Base-by-base conservation (phyloP, 139 green algal species). In the Diplosphaera chodatii region DNA sequence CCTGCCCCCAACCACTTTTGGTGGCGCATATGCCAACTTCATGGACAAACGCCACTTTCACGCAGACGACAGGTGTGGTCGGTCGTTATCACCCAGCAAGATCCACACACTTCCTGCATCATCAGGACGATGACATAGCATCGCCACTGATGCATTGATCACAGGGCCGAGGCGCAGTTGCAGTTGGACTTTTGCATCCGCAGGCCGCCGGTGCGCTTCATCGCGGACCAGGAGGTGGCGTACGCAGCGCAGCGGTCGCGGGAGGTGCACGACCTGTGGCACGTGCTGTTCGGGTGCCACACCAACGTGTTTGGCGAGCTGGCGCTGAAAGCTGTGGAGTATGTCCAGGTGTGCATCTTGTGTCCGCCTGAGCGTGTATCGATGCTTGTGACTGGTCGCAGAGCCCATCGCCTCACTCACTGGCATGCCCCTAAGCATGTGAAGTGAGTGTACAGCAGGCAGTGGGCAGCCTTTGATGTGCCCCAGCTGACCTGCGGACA, bases 191-290 rank as follows among this genome's bases (percentile, higher is more conserved):
- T 59, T 10, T 59, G 48, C 25, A 59, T 59, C 48, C 18, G 16
- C 48, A 59, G 94, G n/a, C 91, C 91, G 6, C 85, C 89, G 1
- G 89, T 94, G 23, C 72, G 91, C 33, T 97, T 97, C 75, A 78
- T 98, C n/a, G 92, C 97, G 65, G 92, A 98, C 66, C 75, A 80
- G 8, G 93, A 98, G 77, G 79, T 97, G 55, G 94, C 94, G 0
- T 98, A 96, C 66, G 89, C 97, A 3, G 85, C 89, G 5, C 73
- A 73, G 25, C 77, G 93, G 16, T 84, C 80, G n/a, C 78, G 92
- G 1, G 86, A 97, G 74, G 86, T 94, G n/a, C 92, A 97, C 68
- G 91, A 97, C 85, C 91, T 97, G 18, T 98, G 94, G 94, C 94
- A 98, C 76, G 87, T 96, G 4, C 74, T 98, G n/a, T 97, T 98